Conservation (phyloP, 805 yeast genomes). For the Yamadazyma paraphyllophila region DNA sequence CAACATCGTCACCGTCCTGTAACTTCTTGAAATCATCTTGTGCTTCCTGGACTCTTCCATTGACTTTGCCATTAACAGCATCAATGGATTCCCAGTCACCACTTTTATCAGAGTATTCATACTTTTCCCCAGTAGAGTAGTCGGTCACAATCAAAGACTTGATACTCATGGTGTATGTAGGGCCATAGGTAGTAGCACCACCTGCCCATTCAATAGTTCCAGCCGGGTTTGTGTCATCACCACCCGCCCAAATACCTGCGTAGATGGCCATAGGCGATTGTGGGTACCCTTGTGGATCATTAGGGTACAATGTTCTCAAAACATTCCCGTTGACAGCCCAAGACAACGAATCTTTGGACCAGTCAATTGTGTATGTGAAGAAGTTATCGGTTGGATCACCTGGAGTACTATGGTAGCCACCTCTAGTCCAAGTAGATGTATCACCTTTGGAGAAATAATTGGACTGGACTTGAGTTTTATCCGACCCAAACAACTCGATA, state of each 20-base stretch:
- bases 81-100: slow-evolving; percentile 62
- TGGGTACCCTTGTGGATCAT: slow-evolving; percentile 69
- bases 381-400: slow-evolving; percentile 53
- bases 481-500: slow-evolving; percentile 84
- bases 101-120: slow-evolving; percentile 51
- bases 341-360: slow-evolving; percentile 63
- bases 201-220: slow-evolving; percentile 87
- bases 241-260: slow-evolving; percentile 82
- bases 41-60: slow-evolving; percentile 56
- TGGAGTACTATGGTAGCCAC: slow-evolving; percentile 60
- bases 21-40: slow-evolving; percentile 29
- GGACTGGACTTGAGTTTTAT: slow-evolving; percentile 68
- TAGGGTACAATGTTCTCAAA: slow-evolving; percentile 61
- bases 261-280: slow-evolving; percentile 82
- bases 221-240: slow-evolving; percentile 59
- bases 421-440: slow-evolving; percentile 75
- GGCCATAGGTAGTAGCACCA: slow-evolving; percentile 65
- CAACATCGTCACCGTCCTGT: slow-evolving; percentile 28
- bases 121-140: slow-evolving; percentile 62
- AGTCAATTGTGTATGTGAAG: slow-evolving; percentile 82
- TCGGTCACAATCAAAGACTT: slow-evolving; percentile 61
- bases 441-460: slow-evolving; percentile 82
- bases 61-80: slow-evolving; percentile 56
- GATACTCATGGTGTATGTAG: slow-evolving; percentile 69
- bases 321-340: slow-evolving; percentile 74